These are phyloP conservation scores for Mollisiaceae sp. DNA, from an alignment of 2,329 filamentous ascomycete genomes.

Conservation along the genomic window DNA sequence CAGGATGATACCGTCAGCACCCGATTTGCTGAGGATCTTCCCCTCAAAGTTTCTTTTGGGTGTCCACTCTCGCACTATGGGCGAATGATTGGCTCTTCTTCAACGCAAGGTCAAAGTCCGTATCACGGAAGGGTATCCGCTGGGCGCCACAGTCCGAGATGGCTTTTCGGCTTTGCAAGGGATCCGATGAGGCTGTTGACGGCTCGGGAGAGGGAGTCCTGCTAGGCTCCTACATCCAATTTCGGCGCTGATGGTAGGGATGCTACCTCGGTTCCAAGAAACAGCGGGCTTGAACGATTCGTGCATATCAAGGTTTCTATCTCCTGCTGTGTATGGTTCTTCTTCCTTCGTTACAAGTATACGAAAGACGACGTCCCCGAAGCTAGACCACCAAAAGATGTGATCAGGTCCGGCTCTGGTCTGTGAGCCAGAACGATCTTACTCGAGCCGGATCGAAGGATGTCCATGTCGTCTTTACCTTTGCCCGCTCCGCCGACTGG, in stretches of 20 bases:
- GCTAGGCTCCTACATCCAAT: background rate
- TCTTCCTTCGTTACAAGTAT: background rate
- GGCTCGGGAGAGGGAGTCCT: background rate
- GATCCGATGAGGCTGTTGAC: background rate
- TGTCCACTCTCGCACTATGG: too few relatives aligned
- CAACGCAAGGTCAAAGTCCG: too few relatives aligned
- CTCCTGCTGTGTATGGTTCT: background rate
- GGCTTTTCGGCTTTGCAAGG: too few relatives aligned
- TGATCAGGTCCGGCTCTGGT: constrained; percentile 4
- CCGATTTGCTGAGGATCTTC: too few relatives aligned
- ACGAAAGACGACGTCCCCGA: background rate
- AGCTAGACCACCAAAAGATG: constrained; percentile 5
- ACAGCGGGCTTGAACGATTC: background rate
- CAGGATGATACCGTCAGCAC: too few relatives aligned
- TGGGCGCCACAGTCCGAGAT: too few relatives aligned
- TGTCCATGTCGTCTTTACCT: constrained; percentile 5
- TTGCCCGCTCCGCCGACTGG: constrained; percentile 19
- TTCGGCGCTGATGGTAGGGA: background rate
- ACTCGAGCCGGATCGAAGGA: background rate
- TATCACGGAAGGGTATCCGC: too few relatives aligned
- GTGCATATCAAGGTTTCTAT: background rate
- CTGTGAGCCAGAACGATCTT: background rate
- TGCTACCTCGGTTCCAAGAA: background rate
- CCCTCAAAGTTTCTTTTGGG: too few relatives aligned
- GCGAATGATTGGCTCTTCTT: too few relatives aligned